A percentile compares a stretch with the other conserved stretches of the same genome.
These are phyloP conservation scores for Durotheca rogersii DNA, from an alignment of 495 filamentous ascomycete genomes.

Conservation along the genomic window DNA sequence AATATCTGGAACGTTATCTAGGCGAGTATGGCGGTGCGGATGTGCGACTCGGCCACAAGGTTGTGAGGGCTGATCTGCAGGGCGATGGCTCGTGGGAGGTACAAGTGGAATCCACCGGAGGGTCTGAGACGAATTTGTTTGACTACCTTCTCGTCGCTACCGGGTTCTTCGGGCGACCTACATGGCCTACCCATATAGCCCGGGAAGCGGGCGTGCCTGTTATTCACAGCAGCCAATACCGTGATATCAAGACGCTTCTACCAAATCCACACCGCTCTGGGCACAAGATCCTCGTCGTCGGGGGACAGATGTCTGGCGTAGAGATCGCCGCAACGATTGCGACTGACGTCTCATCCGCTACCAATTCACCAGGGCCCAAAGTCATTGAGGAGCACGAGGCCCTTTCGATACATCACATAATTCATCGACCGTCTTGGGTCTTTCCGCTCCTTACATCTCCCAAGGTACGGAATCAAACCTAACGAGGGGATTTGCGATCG, in stretches of 20 bases:
- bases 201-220: slow-evolving; percentile 41
- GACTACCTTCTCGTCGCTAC: slow-evolving; percentile 74
- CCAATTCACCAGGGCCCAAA: slow-evolving; percentile 45
- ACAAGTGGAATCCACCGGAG: slow-evolving; percentile 39
- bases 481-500: not conserved
- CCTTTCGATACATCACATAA: slow-evolving; percentile 65
- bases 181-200: slow-evolving; percentile 49
- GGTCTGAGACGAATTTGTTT: slow-evolving; percentile 50
- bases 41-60: slow-evolving; percentile 54
- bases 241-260: slow-evolving; percentile 42
- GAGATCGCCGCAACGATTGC: slow-evolving; percentile 75
- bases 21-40: slow-evolving; percentile 52
- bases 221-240: slow-evolving; percentile 63
- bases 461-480: slow-evolving; percentile 35
- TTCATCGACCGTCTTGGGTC: slow-evolving; percentile 69
- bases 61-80: slow-evolving; percentile 49
- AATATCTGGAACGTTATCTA: slow-evolving; percentile 66
- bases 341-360: slow-evolving; percentile 62
- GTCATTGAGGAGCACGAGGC: slow-evolving; percentile 35
- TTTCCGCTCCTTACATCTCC: slow-evolving; percentile 63
- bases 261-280: slow-evolving; percentile 27
- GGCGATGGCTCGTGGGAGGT: slow-evolving; percentile 55
- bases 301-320: slow-evolving; percentile 80
- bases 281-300: slow-evolving; percentile 73
- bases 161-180: slow-evolving; percentile 70